Base-by-base conservation (phyloP, 305 asterid species). In the Rubia tinctorum region DNA sequence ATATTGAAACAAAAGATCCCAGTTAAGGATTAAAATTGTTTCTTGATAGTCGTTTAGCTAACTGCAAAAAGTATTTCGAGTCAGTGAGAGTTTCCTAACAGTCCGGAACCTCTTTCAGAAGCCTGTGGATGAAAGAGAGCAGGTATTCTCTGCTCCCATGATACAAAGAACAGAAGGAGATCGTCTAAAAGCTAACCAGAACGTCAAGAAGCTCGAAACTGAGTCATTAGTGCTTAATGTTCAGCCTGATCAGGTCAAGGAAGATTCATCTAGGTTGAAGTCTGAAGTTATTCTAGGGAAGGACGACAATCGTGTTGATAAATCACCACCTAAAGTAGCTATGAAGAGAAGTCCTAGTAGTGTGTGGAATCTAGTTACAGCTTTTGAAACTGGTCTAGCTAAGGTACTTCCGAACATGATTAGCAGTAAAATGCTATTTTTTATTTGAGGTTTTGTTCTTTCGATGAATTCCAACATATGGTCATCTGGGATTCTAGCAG, bases 301-400 rank as follows among this genome's bases (percentile, higher is more conserved):
- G 59, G 60, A 69, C 47, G 80, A 82, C 78, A 85, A 76, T 73
- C 66, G 59, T 8, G 44, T 53, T 73, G 62, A 67, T 59, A 73
- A 78, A 55, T 70, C 83, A 37, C 80, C 67, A 66, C 75, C 73
- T 68, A 85, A 72, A 80, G 75, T 71, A 75, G 78, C 75, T 40
- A 44, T 39, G 65, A 68, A 78, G 75, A 88, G 68, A 87, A 77
- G 71, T 80, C 86, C 88, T 66, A 88, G 93, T 87, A 88, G 71
- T 68, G 97, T 94, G 80, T 86, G 80, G 81, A 94, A 90, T 81
- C 86, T 91, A 91, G 88, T 90, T 69, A 88, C 88, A 79, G 97
- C 96, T 69, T 91, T 94, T 22, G 97, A 91, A 76, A 86, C 70
- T 64, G 76, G 77, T 71, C 79, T 75, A 77, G 61, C 78, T 86